Evolutionary conservation across 108 stramenopile genomes (phyloP), one percentile per base, ranked within the genome.

Genomic region (Discostella stelligeroides): DNA sequence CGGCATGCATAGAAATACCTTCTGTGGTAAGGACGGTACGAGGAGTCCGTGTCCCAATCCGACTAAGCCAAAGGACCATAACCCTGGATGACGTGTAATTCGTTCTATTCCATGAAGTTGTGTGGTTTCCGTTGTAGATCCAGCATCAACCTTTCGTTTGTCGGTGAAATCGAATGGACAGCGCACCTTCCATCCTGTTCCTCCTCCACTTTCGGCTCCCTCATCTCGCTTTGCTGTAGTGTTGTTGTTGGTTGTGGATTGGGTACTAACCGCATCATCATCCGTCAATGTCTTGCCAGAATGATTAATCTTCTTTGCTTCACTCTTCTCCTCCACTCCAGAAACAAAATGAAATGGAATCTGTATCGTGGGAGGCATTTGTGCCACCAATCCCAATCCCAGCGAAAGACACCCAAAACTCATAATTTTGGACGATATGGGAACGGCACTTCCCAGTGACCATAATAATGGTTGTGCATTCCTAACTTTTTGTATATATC

Each of bases 101-200:
- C 96, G 68, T 28, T 95, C 94, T 48, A 94, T 59, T 18, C 94
- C 94, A 12, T 66, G 70, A 14, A 89, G 46, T 25, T 37, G 46
- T n/a, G n/a, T n/a, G n/a, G n/a, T n/a, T n/a, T n/a, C n/a, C n/a
- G n/a, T n/a, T n/a, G n/a, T n/a, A n/a, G n/a, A n/a, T n/a, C n/a
- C n/a, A 13, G 42, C 43, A 38, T 58, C 51, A 0, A 12, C 49
- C 28, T 77, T 34, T 55, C 69, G 53, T 18, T 69, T 75, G 48
- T 75, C 88, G 4, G 87, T 73, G 67, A 97, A 95, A 79, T 97
- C 96, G 60, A 95, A 93, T 5, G 96, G 96, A 77, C 96, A 97
- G 23, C 92, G 88, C 34, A 96, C 88, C 79, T 96, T 88, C 69
- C 86, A 82, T 4, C 62, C 75, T 51, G 50, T 64, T 50, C 43